phyloP scores from a whole-genome alignment of 2,329 filamentous ascomycete species.

The Xylaria hypoxylon region DNA sequence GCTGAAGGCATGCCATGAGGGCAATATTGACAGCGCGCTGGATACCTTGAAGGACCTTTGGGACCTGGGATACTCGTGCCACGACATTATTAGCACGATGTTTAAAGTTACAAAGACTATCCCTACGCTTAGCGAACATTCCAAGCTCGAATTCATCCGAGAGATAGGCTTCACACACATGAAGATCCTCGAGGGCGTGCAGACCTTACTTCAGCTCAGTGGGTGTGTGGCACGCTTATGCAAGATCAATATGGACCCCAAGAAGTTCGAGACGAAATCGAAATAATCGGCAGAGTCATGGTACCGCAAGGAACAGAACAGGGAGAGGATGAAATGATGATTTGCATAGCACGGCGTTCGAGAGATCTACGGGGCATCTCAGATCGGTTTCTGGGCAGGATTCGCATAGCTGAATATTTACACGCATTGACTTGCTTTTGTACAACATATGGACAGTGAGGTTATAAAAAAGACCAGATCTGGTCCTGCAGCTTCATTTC shows the following conservation, averaged over 20 bases:
- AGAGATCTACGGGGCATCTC: conserved; percentile 31
- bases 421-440: conserved; percentile 35
- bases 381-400: conserved; percentile 24
- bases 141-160: conserved; percentile 96
- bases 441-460: conserved; percentile 26
- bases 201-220: conserved; percentile 92
- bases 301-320: neutral
- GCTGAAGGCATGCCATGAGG: conserved; percentile 96
- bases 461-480: conserved; percentile 5
- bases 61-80: conserved; percentile 95
- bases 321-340: conserved; percentile 30
- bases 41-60: conserved; percentile 91
- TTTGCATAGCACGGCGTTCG: conserved; percentile 50
- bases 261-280: conserved; percentile 70
- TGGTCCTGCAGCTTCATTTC: conserved; percentile 41
- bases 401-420: conserved; percentile 41
- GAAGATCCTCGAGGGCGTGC: conserved; percentile 97
- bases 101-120: conserved; percentile 98
- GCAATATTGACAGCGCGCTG: conserved; percentile 87
- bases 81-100: conserved; percentile 99
- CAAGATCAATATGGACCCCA: conserved; percentile 96
- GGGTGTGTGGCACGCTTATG: conserved; percentile 91
- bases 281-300: conserved; percentile 23
- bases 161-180: conserved; percentile 99
- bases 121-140: conserved; percentile 89